Base-by-base conservation (phyloP, 768 basidiomycete species). In the Nidularia pulvinata region DNA sequence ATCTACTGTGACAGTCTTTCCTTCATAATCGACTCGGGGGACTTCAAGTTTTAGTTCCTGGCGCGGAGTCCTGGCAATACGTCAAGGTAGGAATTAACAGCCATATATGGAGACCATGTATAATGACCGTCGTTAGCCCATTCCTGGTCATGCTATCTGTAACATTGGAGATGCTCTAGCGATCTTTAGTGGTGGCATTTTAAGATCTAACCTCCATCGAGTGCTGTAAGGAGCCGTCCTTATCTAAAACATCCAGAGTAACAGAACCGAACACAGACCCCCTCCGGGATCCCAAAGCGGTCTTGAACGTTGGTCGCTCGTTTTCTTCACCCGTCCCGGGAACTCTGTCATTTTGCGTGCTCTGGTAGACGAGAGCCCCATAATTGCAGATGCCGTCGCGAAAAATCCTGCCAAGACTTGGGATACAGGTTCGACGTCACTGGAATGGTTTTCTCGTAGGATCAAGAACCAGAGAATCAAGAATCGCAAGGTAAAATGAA, bases 21-120 rank as follows among this genome's bases (percentile, higher is more conserved):
- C 69, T 90, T 53, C 85, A 88, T 59, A 89, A 89, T 61, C 77
- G 76, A 1, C 77, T 89, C 0, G 88, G 88, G 3, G 88, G 88
- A 0, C 69, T 90, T 3, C 88, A 89, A 55, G 86, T 89, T 0
- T 71, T 88, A 46, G 77, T 79, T 1, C 86, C 85, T 1, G 85
- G 82, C 11, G 61, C 76, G 5, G 79, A 84, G 25, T 65, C 77
- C 19, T 90, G 88, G 88, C 81, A 82, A 61, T 89, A 88, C 57
- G 72, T 89, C 59, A 82, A 79, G 76, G 86, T 86, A 22, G 22
- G n/a, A 16, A 36, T 37, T 51, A 7, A n/a, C 33, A 30, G 9
- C 6, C 39, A 30, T 52, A 16, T 42, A 7, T 46, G 14, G 16
- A 9, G 22, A 10, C 3, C 9, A 10, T 9, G 19, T 19, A 22